A percentile compares a stretch with the other conserved stretches of the same genome.
phyloP scores from a whole-genome alignment of 768 basidiomycete genomes.

The Naganishia onofrii region DNA sequence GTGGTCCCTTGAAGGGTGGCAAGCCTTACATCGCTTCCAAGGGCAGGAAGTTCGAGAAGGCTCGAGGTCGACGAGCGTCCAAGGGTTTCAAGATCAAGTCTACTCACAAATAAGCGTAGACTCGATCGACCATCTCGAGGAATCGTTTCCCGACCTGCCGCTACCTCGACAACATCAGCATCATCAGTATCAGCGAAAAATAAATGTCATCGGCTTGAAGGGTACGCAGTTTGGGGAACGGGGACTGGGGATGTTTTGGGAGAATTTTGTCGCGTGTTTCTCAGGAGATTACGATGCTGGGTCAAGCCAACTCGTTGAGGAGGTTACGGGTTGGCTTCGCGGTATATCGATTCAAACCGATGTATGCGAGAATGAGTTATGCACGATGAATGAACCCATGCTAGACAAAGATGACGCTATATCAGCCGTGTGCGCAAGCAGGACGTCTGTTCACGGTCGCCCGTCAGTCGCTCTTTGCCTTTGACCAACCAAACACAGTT shows the following conservation, averaged over 20 bases:
- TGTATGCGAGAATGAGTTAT: slow-evolving; percentile 24
- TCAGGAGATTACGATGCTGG: slow-evolving; percentile 25
- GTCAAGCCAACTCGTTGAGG: slow-evolving; percentile 17
- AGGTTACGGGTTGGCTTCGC: slow-evolving; percentile 16
- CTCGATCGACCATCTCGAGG: slow-evolving; percentile 27
- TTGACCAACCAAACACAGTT: too few relatives aligned
- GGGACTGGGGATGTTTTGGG: slow-evolving; percentile 24
- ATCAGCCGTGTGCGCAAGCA: too few relatives aligned
- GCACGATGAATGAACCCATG: slow-evolving; percentile 14
- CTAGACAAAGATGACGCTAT: too few relatives aligned
- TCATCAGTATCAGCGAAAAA: slow-evolving; percentile 23
- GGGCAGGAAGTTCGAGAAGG: slow-evolving; percentile 98
- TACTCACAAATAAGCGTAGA: slow-evolving; percentile 47
- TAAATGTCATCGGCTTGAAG: slow-evolving; percentile 15
- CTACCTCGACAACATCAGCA: slow-evolving; percentile 23
- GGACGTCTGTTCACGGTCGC: too few relatives aligned
- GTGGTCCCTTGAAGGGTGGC: slow-evolving; percentile 96
- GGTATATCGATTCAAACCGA: slow-evolving; percentile 10
- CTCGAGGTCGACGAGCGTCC: slow-evolving; percentile 86
- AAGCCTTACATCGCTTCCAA: slow-evolving; percentile 94
- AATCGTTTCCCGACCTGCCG: not conserved
- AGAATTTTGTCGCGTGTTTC: slow-evolving; percentile 4
- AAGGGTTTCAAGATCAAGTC: slow-evolving; percentile 53
- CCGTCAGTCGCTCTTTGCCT: too few relatives aligned
- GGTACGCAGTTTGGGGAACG: slow-evolving; percentile 12